phyloP scores from a whole-genome alignment of 768 basidiomycete species.

The Exidia glandulosa region DNA sequence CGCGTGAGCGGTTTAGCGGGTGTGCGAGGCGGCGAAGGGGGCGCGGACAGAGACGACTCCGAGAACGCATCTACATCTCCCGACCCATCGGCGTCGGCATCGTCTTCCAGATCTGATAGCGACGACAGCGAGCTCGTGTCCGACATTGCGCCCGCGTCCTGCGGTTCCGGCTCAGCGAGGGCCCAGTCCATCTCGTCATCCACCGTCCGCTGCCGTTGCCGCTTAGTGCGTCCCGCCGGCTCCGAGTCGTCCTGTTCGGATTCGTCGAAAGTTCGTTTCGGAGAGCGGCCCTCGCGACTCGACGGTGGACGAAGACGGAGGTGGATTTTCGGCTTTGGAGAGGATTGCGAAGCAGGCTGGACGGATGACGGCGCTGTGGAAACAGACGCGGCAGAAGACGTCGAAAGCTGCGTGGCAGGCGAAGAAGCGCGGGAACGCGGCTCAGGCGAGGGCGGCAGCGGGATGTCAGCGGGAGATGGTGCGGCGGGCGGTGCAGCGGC shows the following conservation, averaged over 20 bases:
- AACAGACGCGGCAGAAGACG: neutral
- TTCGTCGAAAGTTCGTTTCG: conserved; percentile 52
- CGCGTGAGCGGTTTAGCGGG: conserved; percentile 33
- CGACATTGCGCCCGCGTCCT: conserved; percentile 4
- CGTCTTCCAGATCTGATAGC: conserved; percentile 24
- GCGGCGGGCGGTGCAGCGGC: neutral
- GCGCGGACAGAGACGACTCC: conserved; percentile 25
- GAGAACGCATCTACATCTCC: too few relatives aligned
- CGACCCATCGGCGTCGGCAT: too few relatives aligned
- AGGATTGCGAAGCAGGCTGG: neutral
- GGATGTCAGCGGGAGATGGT: neutral
- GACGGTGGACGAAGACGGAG: conserved; percentile 12
- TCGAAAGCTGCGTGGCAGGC: neutral
- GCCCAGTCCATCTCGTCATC: conserved; percentile 20
- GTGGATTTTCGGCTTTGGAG: neutral
- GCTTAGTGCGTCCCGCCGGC: conserved; percentile 12
- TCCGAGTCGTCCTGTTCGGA: conserved; percentile 27
- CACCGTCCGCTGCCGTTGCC: neutral
- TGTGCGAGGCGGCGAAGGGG: conserved; percentile 16
- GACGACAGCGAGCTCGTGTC: conserved; percentile 23
- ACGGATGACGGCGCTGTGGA: neutral
- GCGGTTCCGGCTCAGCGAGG: conserved; percentile 15
- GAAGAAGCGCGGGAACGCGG: neutral
- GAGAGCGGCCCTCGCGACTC: conserved; percentile 30
- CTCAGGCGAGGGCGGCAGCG: neutral